A percentile compares a stretch with the other conserved stretches of the same genome.
These are phyloP conservation scores for Cryomyces minteri DNA, from an alignment of 495 filamentous ascomycete species.

Conservation along the genomic window DNA sequence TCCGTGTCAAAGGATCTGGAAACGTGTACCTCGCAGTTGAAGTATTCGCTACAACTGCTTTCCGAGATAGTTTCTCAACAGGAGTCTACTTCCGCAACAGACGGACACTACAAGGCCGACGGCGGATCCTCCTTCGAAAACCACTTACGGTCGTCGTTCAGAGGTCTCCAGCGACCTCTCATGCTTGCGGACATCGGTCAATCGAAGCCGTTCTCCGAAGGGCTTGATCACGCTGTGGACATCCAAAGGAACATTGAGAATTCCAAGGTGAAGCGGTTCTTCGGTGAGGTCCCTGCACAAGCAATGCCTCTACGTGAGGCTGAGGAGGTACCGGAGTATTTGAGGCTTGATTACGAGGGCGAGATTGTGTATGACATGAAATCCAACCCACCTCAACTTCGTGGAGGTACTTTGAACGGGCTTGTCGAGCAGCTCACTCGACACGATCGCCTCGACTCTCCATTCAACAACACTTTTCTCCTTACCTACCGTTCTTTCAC, in stretches of 20 bases:
- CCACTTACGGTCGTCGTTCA: constrained; percentile 2
- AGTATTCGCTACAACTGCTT: constrained; percentile 72
- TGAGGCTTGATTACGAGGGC: constrained; percentile 75
- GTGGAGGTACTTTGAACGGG: constrained; percentile 74
- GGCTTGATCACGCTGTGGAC: constrained; percentile 35
- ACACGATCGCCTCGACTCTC: constrained; percentile 88
- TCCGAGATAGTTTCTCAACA: constrained; percentile 53
- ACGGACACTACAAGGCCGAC: constrained; percentile 21
- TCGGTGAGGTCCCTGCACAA: constrained; percentile 59
- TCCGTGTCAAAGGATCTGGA: constrained; percentile 63
- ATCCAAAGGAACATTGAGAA: constrained; percentile 44
- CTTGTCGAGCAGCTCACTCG: constrained; percentile 93
- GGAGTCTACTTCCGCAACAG: constrained; percentile 24
- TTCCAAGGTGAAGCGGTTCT: constrained; percentile 74
- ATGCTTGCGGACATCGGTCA: constrained; percentile 19
- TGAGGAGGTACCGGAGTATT: constrained; percentile 66
- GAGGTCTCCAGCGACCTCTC: constrained; percentile 6
- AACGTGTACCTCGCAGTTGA: constrained; percentile 67
- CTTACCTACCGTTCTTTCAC: constrained; percentile 95
- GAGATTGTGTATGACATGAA: constrained; percentile 85
- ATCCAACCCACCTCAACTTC: constrained; percentile 46
- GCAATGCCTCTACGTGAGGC: constrained; percentile 29
- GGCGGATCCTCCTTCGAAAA: constrained; percentile 9
- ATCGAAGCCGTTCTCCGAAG: constrained; percentile 48
- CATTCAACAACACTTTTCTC: constrained; percentile 93